phyloP scores from a whole-genome alignment of 176 grass and related monocot species.

The Aegilops sharonensis region DNA sequence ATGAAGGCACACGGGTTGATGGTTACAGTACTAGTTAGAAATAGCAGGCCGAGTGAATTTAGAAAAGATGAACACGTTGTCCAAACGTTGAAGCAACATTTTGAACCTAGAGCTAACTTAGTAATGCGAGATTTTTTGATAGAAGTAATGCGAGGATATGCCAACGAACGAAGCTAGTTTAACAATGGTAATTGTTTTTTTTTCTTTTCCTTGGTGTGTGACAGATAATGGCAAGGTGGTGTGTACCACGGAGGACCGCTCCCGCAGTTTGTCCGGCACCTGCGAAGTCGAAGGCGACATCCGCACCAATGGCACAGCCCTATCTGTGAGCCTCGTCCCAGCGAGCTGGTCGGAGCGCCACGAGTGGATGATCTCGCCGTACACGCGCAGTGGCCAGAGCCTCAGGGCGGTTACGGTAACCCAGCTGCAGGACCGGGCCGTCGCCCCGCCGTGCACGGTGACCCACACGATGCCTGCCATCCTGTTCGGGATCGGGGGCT shows the following conservation, averaged over 20 bases:
- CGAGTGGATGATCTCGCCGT: constrained; percentile 45
- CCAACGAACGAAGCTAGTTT: too few species aligned
- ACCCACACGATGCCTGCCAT: constrained; percentile 37
- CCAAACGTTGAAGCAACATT: too few species aligned
- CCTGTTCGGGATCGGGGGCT: constrained; percentile 52
- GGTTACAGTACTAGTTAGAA: too few species aligned
- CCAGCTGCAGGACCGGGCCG: neutral
- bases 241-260: neutral
- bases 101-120: too few species aligned
- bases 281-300: neutral
- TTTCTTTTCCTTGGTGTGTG: neutral
- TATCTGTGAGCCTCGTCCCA: constrained; percentile 24
- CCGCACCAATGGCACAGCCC: neutral
- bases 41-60: too few species aligned
- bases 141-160: too few species aligned
- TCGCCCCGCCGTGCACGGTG: constrained; percentile 39
- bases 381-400: constrained; percentile 33
- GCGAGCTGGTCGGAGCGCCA: neutral
- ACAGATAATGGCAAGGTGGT: neutral
- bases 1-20: too few species aligned
- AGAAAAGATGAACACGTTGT: too few species aligned
- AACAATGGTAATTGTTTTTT: neutral
- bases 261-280: neutral
- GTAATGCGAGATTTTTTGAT: too few species aligned
- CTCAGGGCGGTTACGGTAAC: constrained; percentile 34